A percentile compares a stretch with the other conserved stretches of the same genome.
These are phyloP conservation scores for Paramecium pentaurelia DNA, from an alignment of 73 alveolate genomes.

Conservation along the genomic window DNA sequence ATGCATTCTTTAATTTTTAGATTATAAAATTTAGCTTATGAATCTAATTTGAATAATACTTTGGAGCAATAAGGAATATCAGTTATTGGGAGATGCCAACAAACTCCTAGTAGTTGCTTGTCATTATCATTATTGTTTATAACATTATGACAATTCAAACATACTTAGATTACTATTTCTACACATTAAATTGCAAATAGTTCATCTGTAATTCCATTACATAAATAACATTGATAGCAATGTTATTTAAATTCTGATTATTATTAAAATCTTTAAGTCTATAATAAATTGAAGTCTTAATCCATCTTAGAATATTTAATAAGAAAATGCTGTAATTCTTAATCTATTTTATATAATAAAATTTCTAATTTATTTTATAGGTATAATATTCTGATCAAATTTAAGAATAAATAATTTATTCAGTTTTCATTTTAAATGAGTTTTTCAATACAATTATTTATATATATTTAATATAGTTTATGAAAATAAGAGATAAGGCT, in stretches of 20 bases:
- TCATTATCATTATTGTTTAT: neutral
- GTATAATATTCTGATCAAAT: no score
- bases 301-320: neutral
- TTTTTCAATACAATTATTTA: neutral
- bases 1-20: neutral
- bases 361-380: neutral
- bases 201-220: neutral
- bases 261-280: neutral
- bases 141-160: neutral
- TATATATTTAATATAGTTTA: no score
- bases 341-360: neutral
- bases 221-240: neutral
- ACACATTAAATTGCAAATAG: neutral
- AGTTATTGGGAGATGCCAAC: neutral
- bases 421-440: neutral
- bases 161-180: neutral
- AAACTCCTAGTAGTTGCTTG: neutral
- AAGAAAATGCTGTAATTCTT: neutral
- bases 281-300: neutral
- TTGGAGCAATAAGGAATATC: neutral
- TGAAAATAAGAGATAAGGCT: neutral
- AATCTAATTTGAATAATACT: neutral
- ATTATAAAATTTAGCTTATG: neutral
- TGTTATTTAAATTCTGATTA: neutral
- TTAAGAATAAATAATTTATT: neutral